phyloP scores from a whole-genome alignment of 306 rosid genomes.

The Quercus rubra region DNA sequence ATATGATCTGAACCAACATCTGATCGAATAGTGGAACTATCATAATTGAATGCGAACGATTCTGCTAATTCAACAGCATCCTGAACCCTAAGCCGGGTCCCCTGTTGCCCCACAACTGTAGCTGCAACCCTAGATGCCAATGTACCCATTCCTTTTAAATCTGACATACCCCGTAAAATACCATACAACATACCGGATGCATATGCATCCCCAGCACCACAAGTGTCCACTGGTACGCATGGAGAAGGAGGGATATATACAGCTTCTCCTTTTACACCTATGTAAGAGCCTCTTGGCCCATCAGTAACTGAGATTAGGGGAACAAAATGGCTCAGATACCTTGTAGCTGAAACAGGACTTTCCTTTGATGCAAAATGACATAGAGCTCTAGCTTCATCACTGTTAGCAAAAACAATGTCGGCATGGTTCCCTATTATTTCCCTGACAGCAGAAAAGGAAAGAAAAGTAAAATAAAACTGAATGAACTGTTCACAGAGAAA shows the following conservation, averaged over 20 bases:
- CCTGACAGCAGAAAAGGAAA: conserved; percentile 46
- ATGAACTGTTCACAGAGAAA: background rate
- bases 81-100: conserved; percentile 76
- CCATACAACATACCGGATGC: conserved; percentile 84
- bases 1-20: conserved; percentile 75
- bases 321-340: conserved; percentile 87
- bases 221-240: conserved; percentile 83
- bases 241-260: conserved; percentile 84
- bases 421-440: conserved; percentile 72
- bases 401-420: conserved; percentile 77
- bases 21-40: conserved; percentile 37
- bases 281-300: conserved; percentile 76
- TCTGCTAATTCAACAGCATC: conserved; percentile 78
- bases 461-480: background rate
- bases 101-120: conserved; percentile 92
- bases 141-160: conserved; percentile 72
- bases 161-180: conserved; percentile 60
- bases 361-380: conserved; percentile 64
- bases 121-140: conserved; percentile 83
- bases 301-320: conserved; percentile 85
- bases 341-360: conserved; percentile 56
- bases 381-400: conserved; percentile 79
- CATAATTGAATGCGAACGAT: conserved; percentile 40
- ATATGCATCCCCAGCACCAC: conserved; percentile 98
- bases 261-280: conserved; percentile 87